phyloP scores from a whole-genome alignment of 768 basidiomycete genomes.

The Phaffia tasmanica region DNA sequence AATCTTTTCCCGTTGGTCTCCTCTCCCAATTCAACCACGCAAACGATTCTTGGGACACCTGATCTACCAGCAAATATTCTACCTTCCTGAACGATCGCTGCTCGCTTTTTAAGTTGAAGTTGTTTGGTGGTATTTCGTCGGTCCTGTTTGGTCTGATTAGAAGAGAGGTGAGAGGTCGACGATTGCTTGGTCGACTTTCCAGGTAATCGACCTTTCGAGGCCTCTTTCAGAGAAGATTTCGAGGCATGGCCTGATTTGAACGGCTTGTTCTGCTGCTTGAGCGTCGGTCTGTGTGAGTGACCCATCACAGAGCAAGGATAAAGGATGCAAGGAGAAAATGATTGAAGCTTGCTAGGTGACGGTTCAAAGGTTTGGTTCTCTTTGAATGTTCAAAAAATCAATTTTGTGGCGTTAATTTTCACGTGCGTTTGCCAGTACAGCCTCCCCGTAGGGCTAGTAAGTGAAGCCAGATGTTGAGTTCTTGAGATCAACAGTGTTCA shows the following conservation, averaged over 20 bases:
- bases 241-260: constrained; percentile 65
- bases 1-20: constrained; percentile 42
- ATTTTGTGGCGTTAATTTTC: no score
- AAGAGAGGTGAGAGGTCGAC: constrained; percentile 37
- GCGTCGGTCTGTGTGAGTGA: constrained; percentile 59
- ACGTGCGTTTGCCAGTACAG: no score
- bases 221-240: constrained; percentile 70
- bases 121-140: constrained; percentile 79
- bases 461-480: no score
- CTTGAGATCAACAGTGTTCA: no score
- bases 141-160: constrained; percentile 61
- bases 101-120: constrained; percentile 59
- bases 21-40: constrained; percentile 68
- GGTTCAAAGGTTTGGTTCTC: no score
- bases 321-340: no score
- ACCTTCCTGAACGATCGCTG: constrained; percentile 54
- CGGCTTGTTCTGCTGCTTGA: constrained; percentile 82
- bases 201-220: constrained; percentile 57
- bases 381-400: no score
- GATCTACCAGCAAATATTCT: constrained; percentile 52
- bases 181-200: background rate
- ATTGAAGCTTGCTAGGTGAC: no score
- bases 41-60: constrained; percentile 68
- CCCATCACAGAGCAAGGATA: background rate
- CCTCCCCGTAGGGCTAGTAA: no score